Evolutionary conservation across 805 yeast species (phyloP), one percentile per base, ranked within the genome.

Genomic region (Saccharomycopsis olivae): DNA sequence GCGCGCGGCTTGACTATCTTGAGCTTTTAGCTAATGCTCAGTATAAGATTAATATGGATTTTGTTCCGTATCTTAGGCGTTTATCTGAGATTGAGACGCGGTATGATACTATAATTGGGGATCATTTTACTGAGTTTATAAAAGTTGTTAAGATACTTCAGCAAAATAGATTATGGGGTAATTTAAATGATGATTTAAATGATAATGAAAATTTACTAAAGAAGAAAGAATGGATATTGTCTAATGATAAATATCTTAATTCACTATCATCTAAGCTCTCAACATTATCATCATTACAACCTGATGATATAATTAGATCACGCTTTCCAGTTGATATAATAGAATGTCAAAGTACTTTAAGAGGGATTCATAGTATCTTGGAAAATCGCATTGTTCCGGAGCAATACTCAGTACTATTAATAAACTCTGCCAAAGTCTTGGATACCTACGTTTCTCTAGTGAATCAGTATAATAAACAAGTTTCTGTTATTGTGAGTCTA

Each of bases 1-100:
- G 19, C n/a, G 33, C 29, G 28, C 20, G 43, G 27, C 21, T 43
- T 11, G 39, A 39, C 29, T 36, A 30, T 18, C 35, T 43, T 36
- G 43, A 42, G 27, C 17, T 38, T 5, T 15, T 42, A 6, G 27
- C 38, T 14, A 37, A 41, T 15, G 28, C 20, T 6, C n/a, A 35
- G 5, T 11, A 16, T n/a, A 29, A 34, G 10, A 27, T 11, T 18
- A 16, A 27, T 17, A 14, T 17, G n/a, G n/a, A 10, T 18, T 38
- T 34, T 17, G 38, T 34, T n/a, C n/a, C n/a, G n/a, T n/a, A n/a
- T n/a, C n/a, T n/a, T n/a, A n/a, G n/a, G n/a, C n/a, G n/a, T n/a
- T n/a, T 5, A 4, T 14, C 25, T 5, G 21, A 38, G 9, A 21
- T 18, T 30, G 35, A 36, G 3, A n/a, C n/a, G n/a, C n/a, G n/a